Conservation (phyloP, 2,329 filamentous ascomycete species). For the Apiospora hydei region DNA sequence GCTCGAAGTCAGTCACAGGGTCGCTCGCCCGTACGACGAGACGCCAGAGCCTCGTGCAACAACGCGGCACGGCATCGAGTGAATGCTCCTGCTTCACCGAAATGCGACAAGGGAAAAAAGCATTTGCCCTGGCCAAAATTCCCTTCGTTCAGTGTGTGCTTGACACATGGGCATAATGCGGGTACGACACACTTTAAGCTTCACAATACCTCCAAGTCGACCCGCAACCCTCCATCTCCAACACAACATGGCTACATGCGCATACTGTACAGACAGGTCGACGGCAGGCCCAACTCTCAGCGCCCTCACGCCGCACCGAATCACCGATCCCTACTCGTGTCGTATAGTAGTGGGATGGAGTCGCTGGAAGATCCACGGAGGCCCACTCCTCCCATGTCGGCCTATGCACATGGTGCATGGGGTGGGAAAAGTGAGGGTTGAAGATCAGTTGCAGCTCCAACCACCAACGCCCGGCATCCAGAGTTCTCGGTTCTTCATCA, state of each 20-base stretch:
- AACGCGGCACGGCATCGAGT: background rate
- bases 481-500: slow-evolving; percentile 1
- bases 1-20: background rate
- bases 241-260: slow-evolving; percentile 8
- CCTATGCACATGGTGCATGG: slow-evolving; percentile 17
- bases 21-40: slow-evolving; percentile 4
- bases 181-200: slow-evolving; percentile 20
- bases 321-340: slow-evolving; percentile 7
- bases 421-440: background rate
- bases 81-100: background rate
- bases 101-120: background rate
- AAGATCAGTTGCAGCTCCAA: slow-evolving; percentile 2
- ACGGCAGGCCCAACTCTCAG: slow-evolving; percentile 6
- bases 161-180: slow-evolving; percentile 22
- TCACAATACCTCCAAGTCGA: slow-evolving; percentile 9
- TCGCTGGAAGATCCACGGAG: slow-evolving; percentile 10
- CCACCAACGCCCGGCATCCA: slow-evolving; percentile 1
- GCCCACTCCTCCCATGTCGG: background rate
- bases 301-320: background rate
- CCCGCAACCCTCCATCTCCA: slow-evolving; percentile 3
- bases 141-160: slow-evolving; percentile 18
- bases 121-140: background rate
- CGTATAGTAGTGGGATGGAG: slow-evolving; percentile 18
- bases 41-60: background rate
- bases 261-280: slow-evolving; percentile 17